Evolutionary conservation across 331 rosid genomes (phyloP), one percentile per base, ranked within the genome.

Genomic region (Cydonia oblonga): DNA sequence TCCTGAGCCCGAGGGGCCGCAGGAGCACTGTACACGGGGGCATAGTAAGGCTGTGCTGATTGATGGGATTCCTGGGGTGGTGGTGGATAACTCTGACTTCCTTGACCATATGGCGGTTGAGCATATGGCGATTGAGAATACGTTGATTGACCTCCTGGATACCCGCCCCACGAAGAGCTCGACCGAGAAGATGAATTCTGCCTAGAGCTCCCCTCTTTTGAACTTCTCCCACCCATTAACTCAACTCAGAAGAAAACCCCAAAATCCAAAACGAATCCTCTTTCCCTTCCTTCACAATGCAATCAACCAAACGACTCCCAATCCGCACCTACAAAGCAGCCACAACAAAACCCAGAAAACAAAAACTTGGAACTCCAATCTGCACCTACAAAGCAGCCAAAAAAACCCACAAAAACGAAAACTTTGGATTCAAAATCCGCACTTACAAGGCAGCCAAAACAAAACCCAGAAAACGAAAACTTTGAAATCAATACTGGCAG

Each of bases 141-240:
- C 3, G 60, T 8, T 23, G 77, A 6, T 76, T 56, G 68, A 19
- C 18, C 75, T 0, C 5, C 80, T 64, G 82, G 51, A 80, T 84
- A 84, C 4, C 66, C 70, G 68, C 28, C 69, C 87, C 84, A 81
- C 18, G 90, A 73, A 26, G 92, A 87, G 35, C 61, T 66, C 26
- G 90, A 79, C 24, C 83, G 86, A 19, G 53, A 16, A 52, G 87
- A 77, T 22, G 97, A 83, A 79, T 51, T 69, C 70, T 26, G 84
- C 85, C 87, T 78, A 70, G 25, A 66, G 84, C 38, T 83, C 38
- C 63, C 83, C 71, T 81, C 91, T 59, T 79, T 91, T 7, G 98
- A 95, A 85, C 75, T 91, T 54, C 61, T 75, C 10, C 85, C 87
- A 70, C 98, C 98, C 97, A 95, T 90, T 66, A 80, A 84, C 85